Evolutionary conservation across 371 early-diverging fungal species (phyloP), one percentile per base, ranked within the genome.

Genomic region (Gilbertella persicaria): DNA sequence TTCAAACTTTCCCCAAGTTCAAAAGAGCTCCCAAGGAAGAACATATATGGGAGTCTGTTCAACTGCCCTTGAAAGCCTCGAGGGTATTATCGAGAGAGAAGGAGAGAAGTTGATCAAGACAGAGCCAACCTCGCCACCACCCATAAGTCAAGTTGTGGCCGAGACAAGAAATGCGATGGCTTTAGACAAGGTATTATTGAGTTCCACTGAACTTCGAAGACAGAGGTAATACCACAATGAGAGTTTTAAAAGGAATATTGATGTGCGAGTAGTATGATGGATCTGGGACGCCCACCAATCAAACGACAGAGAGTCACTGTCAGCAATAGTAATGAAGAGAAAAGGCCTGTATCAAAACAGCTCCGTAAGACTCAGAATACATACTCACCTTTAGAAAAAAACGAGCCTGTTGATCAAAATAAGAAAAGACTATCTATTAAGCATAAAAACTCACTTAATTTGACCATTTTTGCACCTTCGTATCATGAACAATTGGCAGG

Each of bases 391-490:
- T 33, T 33, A 10, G 33, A 33, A 33, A 33, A 33, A 33, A 13
- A 12, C 8, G 33, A 33, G 5, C n/a, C n/a, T n/a, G 9, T 5
- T 28, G 9, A 9, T 9, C 28, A 35, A 13, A 39, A 46, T 39
- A 55, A 49, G 26, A 78, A 71, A 46, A 59, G 70, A 42, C 35
- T 62, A 8, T 57, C 62, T 2, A 41, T 17, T 9, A 58, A 70
- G 25, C 71, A 64, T 12, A 82, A 81, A 51, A 83, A 80, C 49
- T 68, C 81, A 29, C 70, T 77, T 49, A 73, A 79, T 26, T 42
- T 83, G 47, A 83, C 83, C 6, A 83, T 83, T 38, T 79, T 73
- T 66, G 74, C 83, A 14, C 81, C 83, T 12, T 79, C 83, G 4
- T 83, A 83, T 35, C 67, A 70, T 29, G 79, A 80, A 29, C 81